Percentiles rank a stretch among this genome's conserved stretches.
These are phyloP conservation scores for Hortiboletus flavorubellus DNA, from an alignment of 768 basidiomycete species.

Conservation along the genomic window DNA sequence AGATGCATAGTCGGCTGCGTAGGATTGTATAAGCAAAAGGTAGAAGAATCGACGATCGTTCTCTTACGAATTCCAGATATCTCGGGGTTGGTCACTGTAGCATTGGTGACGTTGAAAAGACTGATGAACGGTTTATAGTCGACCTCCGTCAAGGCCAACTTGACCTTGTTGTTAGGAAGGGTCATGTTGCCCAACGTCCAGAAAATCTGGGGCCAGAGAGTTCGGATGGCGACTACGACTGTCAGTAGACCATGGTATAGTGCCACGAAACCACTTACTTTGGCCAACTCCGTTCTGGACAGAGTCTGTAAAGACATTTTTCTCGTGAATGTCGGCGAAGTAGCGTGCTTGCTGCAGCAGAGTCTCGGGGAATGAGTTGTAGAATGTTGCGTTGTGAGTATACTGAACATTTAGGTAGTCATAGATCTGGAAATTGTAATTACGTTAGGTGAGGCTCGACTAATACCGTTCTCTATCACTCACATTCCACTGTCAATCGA, in stretches of 20 bases:
- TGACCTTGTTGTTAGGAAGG: conserved; percentile 68
- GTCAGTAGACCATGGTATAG: background rate
- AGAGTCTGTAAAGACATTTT: conserved; percentile 64
- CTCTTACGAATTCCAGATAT: conserved; percentile 62
- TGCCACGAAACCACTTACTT: conserved; percentile 43
- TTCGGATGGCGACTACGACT: conserved; percentile 69
- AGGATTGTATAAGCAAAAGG: background rate
- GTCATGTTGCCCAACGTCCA: conserved; percentile 72
- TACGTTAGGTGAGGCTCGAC: background rate
- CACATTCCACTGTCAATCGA: conserved; percentile 63
- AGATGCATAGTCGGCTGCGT: conserved; percentile 69
- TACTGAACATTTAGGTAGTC: conserved; percentile 76
- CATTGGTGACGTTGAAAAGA: conserved; percentile 74
- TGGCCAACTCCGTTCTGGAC: conserved; percentile 66
- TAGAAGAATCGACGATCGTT: background rate
- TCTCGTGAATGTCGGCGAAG: conserved; percentile 76
- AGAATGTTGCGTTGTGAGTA: conserved; percentile 78
- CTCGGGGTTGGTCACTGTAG: conserved; percentile 55
- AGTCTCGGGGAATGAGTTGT: conserved; percentile 64
- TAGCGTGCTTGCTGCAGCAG: conserved; percentile 67
- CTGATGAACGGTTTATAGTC: conserved; percentile 91
- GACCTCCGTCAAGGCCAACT: conserved; percentile 70
- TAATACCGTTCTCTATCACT: conserved; percentile 23
- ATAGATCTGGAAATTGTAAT: conserved; percentile 47
- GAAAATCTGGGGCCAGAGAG: conserved; percentile 69